Percentiles rank a stretch among this genome's conserved stretches.
Conservation (phyloP, 2,329 filamentous ascomycete genomes). For the Hypoxylon rubiginosum region DNA sequence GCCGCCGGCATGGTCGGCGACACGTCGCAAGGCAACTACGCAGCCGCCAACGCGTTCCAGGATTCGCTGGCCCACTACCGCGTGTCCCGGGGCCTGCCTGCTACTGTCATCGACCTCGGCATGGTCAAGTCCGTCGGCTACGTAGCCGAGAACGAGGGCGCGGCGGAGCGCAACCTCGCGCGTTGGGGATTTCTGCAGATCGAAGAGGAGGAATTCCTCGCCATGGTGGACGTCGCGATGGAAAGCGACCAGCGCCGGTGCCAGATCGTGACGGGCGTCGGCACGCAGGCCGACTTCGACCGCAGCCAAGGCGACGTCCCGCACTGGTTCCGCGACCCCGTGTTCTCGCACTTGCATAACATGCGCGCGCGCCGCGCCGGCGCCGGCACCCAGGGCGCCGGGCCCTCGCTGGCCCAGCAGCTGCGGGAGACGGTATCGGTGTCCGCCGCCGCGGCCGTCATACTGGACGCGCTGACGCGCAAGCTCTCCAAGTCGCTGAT, state of each 20-base stretch:
- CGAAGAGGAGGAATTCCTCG: conserved; percentile 18
- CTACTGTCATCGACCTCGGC: conserved; percentile 22
- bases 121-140: conserved; percentile 26
- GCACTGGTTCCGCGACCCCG: conserved; percentile 17
- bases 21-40: conserved; percentile 49
- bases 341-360: conserved; percentile 15
- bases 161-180: conserved; percentile 11
- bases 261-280: conserved; percentile 18
- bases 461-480: conserved; percentile 11
- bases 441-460: conserved; percentile 2
- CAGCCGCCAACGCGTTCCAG: conserved; percentile 50
- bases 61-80: conserved; percentile 43
- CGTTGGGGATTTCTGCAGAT: conserved; percentile 20
- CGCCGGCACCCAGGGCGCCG: conserved; percentile 1
- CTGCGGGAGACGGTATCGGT: conserved; percentile 11
- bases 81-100: conserved; percentile 14
- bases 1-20: conserved; percentile 42
- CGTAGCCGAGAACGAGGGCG: conserved; percentile 12
- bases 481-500: conserved; percentile 16
- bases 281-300: conserved; percentile 20
- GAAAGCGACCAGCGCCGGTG: conserved; percentile 11
- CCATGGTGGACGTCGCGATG: conserved; percentile 18
- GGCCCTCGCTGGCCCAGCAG: conserved; percentile 11
- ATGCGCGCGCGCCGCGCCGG: conserved; percentile 13
- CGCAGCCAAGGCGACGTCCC: conserved; percentile 17